Percentiles rank a stretch among this genome's conserved stretches.
Conservation (phyloP, 139 green algal genomes). For the Chlorella sp. region DNA sequence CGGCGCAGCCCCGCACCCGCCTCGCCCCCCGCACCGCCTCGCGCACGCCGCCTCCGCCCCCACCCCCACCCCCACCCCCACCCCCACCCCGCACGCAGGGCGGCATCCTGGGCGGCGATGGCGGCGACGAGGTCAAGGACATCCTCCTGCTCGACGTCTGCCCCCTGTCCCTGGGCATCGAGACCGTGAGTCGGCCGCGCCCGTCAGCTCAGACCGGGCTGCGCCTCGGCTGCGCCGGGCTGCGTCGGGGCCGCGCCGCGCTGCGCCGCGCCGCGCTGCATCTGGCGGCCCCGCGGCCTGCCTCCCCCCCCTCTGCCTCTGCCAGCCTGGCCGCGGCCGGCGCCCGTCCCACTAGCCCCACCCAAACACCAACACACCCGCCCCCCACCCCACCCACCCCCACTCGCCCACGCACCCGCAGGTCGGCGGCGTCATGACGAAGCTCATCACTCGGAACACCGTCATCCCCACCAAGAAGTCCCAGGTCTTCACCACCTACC, state of each 20-base stretch:
- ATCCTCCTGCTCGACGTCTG: conserved; percentile 89
- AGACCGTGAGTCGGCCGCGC: conserved; percentile 79
- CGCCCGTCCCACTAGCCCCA: no score
- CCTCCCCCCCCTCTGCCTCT: no score
- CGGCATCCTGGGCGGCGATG: conserved; percentile 84
- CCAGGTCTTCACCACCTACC: conserved; percentile 98
- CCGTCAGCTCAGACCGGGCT: no score
- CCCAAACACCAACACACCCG: no score
- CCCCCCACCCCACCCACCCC: neutral
- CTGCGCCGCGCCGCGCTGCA: no score
- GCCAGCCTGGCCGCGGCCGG: no score
- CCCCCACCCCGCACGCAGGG: conserved; percentile 65
- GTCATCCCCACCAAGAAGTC: conserved; percentile 98
- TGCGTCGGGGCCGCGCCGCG: no score
- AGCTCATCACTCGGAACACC: conserved; percentile 92
- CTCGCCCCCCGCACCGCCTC: no score
- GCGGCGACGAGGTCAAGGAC: conserved; percentile 73
- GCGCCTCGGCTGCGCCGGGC: no score
- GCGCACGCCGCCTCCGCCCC: conserved; percentile 24
- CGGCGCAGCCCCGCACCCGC: neutral
- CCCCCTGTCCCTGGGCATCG: conserved; percentile 92
- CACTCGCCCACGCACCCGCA: neutral
- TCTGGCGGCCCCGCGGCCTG: no score
- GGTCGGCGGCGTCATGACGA: conserved; percentile 89
- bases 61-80: neutral